Evolutionary conservation across 2,329 filamentous ascomycete genomes (phyloP).

Genomic region (Bertia moriformis): DNA sequence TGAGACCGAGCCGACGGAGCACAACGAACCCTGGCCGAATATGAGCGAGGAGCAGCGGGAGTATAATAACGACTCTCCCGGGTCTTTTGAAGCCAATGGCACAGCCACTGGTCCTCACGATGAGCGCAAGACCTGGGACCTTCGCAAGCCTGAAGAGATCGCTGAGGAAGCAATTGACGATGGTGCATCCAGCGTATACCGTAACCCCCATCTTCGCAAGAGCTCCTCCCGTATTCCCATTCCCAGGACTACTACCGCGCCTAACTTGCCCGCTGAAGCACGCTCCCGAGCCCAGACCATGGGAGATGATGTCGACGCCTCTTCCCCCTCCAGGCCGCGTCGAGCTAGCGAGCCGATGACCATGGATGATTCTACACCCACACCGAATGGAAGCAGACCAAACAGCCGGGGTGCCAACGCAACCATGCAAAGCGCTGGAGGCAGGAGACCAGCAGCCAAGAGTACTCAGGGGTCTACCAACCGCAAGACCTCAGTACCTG

Average conservation of each 20-base stretch:
- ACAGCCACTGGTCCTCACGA: background rate
- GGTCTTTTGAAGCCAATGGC: background rate
- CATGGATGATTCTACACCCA: background rate
- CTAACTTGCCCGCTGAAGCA: background rate
- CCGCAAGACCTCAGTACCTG: background rate
- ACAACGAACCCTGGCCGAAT: background rate
- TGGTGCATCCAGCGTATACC: background rate
- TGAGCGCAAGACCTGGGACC: background rate
- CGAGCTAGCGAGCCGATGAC: background rate
- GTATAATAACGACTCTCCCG: background rate
- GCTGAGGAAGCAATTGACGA: background rate
- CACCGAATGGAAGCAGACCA: background rate
- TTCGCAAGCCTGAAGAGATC: background rate
- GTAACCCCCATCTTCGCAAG: background rate
- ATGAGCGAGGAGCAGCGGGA: background rate
- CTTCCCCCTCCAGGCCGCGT: background rate
- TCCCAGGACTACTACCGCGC: background rate
- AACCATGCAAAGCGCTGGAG: background rate
- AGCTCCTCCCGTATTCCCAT: conserved; percentile 1
- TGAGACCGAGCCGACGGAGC: background rate
- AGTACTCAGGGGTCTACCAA: background rate
- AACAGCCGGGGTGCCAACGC: background rate
- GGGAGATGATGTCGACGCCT: background rate
- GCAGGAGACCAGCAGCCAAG: no score
- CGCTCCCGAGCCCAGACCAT: background rate